Conservation (phyloP, 164 flowering plant species). For the Nymphaea thermarum region DNA sequence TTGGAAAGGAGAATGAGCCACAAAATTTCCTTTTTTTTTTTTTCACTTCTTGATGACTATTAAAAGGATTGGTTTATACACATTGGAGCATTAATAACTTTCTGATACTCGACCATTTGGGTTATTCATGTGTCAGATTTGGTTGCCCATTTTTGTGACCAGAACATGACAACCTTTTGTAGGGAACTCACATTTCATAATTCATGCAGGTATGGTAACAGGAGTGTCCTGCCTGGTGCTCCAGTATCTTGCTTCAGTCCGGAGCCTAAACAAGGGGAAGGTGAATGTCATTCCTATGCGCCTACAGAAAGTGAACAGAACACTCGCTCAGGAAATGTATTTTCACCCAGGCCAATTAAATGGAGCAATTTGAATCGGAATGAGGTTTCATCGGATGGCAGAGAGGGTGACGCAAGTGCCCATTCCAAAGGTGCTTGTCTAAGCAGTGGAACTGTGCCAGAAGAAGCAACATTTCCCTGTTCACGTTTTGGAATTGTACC, state of each 20-base stretch:
- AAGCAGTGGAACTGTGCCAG: conserved; percentile 17
- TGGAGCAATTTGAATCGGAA: neutral
- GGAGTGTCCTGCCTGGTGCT: conserved; percentile 14
- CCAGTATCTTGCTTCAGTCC: conserved; percentile 10
- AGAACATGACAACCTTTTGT: no score
- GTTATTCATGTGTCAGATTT: no score
- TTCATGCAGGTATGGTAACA: conserved; percentile 52
- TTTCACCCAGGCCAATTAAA: neutral
- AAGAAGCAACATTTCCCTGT: conserved; percentile 6
- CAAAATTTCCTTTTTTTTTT: no score
- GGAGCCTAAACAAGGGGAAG: conserved; percentile 15
- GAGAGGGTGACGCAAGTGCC: conserved; percentile 14
- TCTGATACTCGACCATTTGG: no score
- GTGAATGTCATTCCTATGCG: conserved; percentile 14
- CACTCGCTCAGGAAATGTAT: neutral
- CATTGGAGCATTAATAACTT: no score
- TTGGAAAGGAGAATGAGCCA: no score
- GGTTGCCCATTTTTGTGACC: no score
- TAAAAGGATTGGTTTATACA: no score
- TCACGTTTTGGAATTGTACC: conserved; percentile 27
- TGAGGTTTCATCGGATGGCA: conserved; percentile 8
- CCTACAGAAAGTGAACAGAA: conserved; percentile 10
- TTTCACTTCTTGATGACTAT: no score
- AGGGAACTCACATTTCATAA: neutral
- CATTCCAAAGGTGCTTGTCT: conserved; percentile 18